Evolutionary conservation across 352 stramenopile species (phyloP), one percentile per base, ranked within the genome.

Genomic region (Chrysophaeum taylorii): DNA sequence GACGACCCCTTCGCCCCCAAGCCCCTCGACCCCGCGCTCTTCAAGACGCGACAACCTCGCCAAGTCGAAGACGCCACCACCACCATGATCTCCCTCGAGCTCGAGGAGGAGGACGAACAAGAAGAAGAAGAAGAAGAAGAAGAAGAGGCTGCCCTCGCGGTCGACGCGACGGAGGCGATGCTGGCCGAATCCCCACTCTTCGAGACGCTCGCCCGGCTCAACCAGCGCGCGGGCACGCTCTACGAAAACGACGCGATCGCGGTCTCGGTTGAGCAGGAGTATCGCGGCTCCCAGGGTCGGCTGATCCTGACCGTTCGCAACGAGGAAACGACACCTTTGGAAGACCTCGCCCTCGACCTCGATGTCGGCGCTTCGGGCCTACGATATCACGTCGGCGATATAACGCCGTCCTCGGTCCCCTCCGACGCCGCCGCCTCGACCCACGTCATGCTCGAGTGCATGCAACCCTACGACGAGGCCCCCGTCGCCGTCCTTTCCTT

Each of bases 401-500:
- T 86, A 0, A 31, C 89, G 25, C 76, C 80, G 0, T 42, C 52
- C 18, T 50, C 72, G 36, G 68, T 92, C 29, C 69, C 73, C 4
- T 68, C 76, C 45, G 87, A 89, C 74, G 84, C 89, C 60, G 81
- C 90, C 68, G 78, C 81, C 70, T 85, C 88, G 70, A 78, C 88
- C 72, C 80, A 87, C 76, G 81, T 92, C 71, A 87, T 89, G 84
- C 80, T 92, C 68, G 86, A 91, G 73, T 83, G 77, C 37, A 91
- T 92, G 85, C 77, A 78, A 35, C 86, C 85, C 9, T 91, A 89
- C 69, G 70, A 82, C 16, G 60, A 78, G 21, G 76, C 82, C 9
- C 84, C 84, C 9, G 50, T 64, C 63, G 70, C 88, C 45, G 80
- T 77, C 21, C 70, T 91, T 23, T 77, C 64, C 42, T 90, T 90